A percentile compares a stretch with the other conserved stretches of the same genome.
phyloP scores from a whole-genome alignment of 345 rosid genomes.

The Salix koriyanagi region DNA sequence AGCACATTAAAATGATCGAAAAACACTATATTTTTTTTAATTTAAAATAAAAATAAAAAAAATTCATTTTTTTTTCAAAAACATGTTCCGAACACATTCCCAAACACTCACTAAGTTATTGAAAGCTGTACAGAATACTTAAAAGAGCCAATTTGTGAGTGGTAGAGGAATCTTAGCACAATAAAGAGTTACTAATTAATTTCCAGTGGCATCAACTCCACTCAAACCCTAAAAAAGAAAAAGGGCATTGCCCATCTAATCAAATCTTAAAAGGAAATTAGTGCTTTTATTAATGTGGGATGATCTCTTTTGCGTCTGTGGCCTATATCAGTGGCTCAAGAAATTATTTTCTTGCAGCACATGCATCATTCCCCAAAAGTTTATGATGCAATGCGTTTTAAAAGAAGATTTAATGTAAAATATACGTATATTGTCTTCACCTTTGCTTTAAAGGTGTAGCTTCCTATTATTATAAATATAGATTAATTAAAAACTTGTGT shows the following conservation, averaged over 20 bases:
- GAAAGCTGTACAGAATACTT: not conserved
- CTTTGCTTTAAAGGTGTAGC: not conserved
- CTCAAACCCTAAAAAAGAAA: not conserved
- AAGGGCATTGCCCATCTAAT: constrained; percentile 2
- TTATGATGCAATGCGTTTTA: not conserved
- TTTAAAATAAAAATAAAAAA: too few relatives aligned
- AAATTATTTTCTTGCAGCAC: not conserved
- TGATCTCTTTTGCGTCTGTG: not conserved
- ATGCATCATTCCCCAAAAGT: not conserved
- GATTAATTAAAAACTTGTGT: not conserved
- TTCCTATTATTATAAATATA: too few relatives aligned
- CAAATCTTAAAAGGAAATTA: constrained; percentile 1
- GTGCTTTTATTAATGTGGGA: not conserved
- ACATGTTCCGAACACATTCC: rapidly evolving
- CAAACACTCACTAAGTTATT: not conserved
- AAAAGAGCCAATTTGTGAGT: not conserved
- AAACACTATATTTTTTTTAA: too few relatives aligned
- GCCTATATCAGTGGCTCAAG: not conserved
- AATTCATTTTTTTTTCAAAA: too few relatives aligned
- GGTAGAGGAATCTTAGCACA: not conserved
- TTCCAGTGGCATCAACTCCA: not conserved
- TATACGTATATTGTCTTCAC: not conserved
- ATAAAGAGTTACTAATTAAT: not conserved
- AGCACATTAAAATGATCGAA: too few relatives aligned
- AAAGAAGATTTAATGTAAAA: not conserved